These are phyloP conservation scores for Colletotrichum tabaci DNA, from an alignment of 2,329 filamentous ascomycete genomes.

Conservation along the genomic window DNA sequence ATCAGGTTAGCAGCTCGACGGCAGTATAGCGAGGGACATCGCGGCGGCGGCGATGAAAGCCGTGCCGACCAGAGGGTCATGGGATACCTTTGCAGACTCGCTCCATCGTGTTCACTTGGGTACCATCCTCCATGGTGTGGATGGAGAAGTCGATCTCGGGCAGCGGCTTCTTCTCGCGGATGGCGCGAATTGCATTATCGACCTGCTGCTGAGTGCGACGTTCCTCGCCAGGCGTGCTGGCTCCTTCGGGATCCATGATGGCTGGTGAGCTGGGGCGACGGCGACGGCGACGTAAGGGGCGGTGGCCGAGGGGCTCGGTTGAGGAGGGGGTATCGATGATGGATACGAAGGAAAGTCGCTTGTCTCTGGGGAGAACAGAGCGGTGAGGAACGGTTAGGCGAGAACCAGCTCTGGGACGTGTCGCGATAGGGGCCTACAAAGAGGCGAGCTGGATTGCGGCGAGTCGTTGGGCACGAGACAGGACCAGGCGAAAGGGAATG, in stretches of 20 bases:
- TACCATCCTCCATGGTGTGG: constrained; percentile 98
- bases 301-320: constrained; percentile 24
- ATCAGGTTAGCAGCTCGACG: constrained; percentile 42
- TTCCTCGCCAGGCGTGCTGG: constrained; percentile 56
- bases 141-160: constrained; percentile 99
- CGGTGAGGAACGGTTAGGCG: constrained; percentile 36
- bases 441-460: constrained; percentile 36
- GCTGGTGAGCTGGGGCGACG: constrained; percentile 20
- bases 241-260: constrained; percentile 66
- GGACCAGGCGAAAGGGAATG: constrained; percentile 31
- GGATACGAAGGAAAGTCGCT: constrained; percentile 11
- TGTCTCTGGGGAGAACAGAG: constrained; percentile 26
- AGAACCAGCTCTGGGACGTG: constrained; percentile 38
- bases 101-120: constrained; percentile 94
- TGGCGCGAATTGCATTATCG: constrained; percentile 92
- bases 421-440: constrained; percentile 38
- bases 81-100: constrained; percentile 95
- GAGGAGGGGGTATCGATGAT: constrained; percentile 35
- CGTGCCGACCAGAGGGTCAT: neutral
- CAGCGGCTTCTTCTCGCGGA: constrained; percentile 93
- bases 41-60: constrained; percentile 43
- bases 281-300: constrained; percentile 17
- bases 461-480: constrained; percentile 41
- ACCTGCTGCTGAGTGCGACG: constrained; percentile 74
- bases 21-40: constrained; percentile 36